Base-by-base conservation (phyloP, 176 grass and related monocot species). In the Bromus sterilis region DNA sequence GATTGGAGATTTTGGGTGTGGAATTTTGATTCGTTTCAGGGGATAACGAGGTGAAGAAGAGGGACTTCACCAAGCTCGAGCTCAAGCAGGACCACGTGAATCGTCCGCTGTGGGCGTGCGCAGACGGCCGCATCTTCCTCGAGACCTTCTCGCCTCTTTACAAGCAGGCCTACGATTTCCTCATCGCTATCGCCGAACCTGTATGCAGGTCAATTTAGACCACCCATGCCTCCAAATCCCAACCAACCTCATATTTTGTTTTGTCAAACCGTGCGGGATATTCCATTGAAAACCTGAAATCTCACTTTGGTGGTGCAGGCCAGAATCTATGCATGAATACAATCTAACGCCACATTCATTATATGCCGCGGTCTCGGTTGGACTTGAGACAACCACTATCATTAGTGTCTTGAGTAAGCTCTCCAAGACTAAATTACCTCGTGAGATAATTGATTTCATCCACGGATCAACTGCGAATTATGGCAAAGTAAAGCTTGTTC, bases 401-500 rank as follows among this genome's bases (percentile, higher is more conserved):
- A 98, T 98, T 64, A 93, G 76, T 84, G 95, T 95, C 42, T 72
- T 95, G 64, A 91, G 89, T 71, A 98, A 98, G 87, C 80, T 95
- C 58, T 95, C 90, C 25, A 98, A 98, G 87, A 91, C 92, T 7
- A 95, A 98, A 49, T 88, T 98, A 56, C 92, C 95, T 7, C 68
- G 74, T 44, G 95, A 95, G 78, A 93, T 98, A 64, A 98, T 98
- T 73, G 95, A 98, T 70, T 98, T 98, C 39, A 95, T 98, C 85
- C 90, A 95, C 25, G 95, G 59, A n/a, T 95, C 92, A 33, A 98
- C 95, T 61, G 78, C 95, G 66, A 98, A 98, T 85, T 98, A 98
- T 34, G 95, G 95, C 15, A 98, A 98, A 91, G 95, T 98, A 11
- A 98, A 98, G 86, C 92, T 98, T 81, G 95, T 98, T 57, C 79